Evolutionary conservation across 2,329 filamentous ascomycete genomes (phyloP), one percentile per base, ranked within the genome.

Genomic region (Ascochyta clinopodiicola): DNA sequence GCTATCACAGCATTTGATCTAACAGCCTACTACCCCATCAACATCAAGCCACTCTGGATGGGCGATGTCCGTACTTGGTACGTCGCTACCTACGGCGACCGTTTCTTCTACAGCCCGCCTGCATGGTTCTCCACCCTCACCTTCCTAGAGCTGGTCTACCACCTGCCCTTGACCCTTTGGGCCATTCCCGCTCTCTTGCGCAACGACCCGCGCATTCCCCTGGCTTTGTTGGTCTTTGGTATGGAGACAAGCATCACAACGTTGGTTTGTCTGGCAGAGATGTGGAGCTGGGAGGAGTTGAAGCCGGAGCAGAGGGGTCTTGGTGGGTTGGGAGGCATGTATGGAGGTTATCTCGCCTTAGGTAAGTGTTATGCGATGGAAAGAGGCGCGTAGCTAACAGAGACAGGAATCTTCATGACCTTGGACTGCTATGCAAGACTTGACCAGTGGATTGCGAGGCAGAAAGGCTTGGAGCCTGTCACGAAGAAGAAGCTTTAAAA

Each of bases 201-300:
- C 84, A 83, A 86, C 65, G 80, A 86, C 51, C 81, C 85, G 0
- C 78, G 82, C 43, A 62, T 86, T 4, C 85, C 86, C 0, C 72
- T 89, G 0, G 82, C 86, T 45, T 76, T 90, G 1, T 79, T 89
- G 1, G 73, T 85, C 2, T 89, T 84, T 62, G 82, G 83, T 0
- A 71, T 85, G 9, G 81, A 88, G 65, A 84, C 85, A 0, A 83
- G 81, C 32, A 59, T 89, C 51, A 88, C 87, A 1, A 88, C 87
- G 0, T 65, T 84, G 37, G 84, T 84, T 0, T 90, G 87, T 64
- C 79, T 89, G 40, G 79, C 81, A 2, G 87, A 89, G 52, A 84
- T 83, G 61, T 75, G 83, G 72, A 79, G 77, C 59, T 90, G 87
- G 75, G 59, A 65, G 29, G 65, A 71, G 34, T 56, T 75, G 58